phyloP scores from a whole-genome alignment of 163 green algal genomes.

The Chlamydomonas reinhardtii region DNA sequence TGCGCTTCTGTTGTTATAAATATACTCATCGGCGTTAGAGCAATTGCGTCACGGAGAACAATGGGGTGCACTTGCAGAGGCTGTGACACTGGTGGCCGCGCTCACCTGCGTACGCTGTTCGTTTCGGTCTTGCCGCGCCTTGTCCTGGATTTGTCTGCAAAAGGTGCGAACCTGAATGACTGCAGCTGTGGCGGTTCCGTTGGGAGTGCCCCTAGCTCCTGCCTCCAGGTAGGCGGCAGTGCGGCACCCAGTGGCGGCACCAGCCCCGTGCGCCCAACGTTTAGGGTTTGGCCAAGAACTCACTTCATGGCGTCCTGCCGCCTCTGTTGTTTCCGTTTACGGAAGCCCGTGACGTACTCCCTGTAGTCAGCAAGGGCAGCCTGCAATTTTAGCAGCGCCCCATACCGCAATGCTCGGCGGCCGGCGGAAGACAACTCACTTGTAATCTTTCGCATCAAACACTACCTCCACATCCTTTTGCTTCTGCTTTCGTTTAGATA shows the following conservation, averaged over 20 bases:
- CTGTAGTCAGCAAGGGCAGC: conserved; percentile 26
- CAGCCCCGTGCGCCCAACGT: too few species aligned
- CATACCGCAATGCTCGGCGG: too few species aligned
- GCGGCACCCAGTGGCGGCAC: too few species aligned
- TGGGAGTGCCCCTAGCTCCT: too few species aligned
- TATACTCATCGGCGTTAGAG: too few species aligned
- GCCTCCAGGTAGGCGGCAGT: too few species aligned
- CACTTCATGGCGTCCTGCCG: conserved; percentile 67
- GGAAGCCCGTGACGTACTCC: conserved; percentile 78
- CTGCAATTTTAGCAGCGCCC: too few species aligned
- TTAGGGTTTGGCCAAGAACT: neutral
- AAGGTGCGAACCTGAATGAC: neutral
- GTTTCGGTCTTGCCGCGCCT: conserved; percentile 60
- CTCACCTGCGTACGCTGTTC: conserved; percentile 60
- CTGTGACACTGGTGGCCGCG: too few species aligned
- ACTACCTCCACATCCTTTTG: conserved; percentile 67
- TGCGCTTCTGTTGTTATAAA: conserved; percentile 52
- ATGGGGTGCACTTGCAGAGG: too few species aligned
- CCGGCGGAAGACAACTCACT: conserved; percentile 37
- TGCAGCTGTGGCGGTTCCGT: neutral
- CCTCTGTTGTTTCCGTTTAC: conserved; percentile 75
- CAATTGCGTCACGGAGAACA: too few species aligned
- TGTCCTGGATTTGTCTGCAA: conserved; percentile 59
- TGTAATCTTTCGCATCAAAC: conserved; percentile 71
- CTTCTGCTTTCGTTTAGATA: conserved; percentile 62